phyloP scores from a whole-genome alignment of 495 filamentous ascomycete species.

The Neurospora sp. region DNA sequence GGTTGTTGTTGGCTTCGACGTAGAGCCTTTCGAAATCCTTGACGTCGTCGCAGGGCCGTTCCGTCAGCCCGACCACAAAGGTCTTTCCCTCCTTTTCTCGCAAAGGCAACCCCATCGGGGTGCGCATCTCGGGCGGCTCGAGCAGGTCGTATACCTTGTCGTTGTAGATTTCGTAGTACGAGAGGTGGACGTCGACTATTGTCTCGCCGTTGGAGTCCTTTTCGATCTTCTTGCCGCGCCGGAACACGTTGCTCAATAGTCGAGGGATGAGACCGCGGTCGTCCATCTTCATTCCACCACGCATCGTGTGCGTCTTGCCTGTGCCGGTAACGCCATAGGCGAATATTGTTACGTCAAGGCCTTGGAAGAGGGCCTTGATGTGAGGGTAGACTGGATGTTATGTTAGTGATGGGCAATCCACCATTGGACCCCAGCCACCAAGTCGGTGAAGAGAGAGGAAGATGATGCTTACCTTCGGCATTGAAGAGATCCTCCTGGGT shows the following conservation, averaged over 20 bases:
- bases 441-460: neutral
- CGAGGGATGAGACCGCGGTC: slow-evolving; percentile 89
- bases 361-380: slow-evolving; percentile 86
- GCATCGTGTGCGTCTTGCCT: slow-evolving; percentile 97
- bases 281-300: slow-evolving; percentile 78
- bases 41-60: slow-evolving; percentile 71
- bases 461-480: slow-evolving; percentile 57
- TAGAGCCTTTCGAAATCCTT: slow-evolving; percentile 92
- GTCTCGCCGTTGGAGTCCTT: slow-evolving; percentile 73
- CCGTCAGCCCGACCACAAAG: slow-evolving; percentile 81
- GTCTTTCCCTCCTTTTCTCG: slow-evolving; percentile 87
- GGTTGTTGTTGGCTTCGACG: slow-evolving; percentile 87
- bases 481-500: slow-evolving; percentile 83
- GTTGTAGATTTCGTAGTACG: slow-evolving; percentile 98
- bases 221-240: slow-evolving; percentile 73
- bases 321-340: slow-evolving; percentile 94
- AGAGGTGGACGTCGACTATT: slow-evolving; percentile 66
- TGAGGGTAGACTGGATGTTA: slow-evolving; percentile 39
- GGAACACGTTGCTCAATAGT: slow-evolving; percentile 77
- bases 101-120: slow-evolving; percentile 71
- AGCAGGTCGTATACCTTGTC: slow-evolving; percentile 92
- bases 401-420: slow-evolving; percentile 4
- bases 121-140: slow-evolving; percentile 82
- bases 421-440: neutral
- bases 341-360: slow-evolving; percentile 88